Evolutionary conservation across 139 green algal genomes (phyloP).

Genomic region (Diplosphaera chodatii): DNA sequence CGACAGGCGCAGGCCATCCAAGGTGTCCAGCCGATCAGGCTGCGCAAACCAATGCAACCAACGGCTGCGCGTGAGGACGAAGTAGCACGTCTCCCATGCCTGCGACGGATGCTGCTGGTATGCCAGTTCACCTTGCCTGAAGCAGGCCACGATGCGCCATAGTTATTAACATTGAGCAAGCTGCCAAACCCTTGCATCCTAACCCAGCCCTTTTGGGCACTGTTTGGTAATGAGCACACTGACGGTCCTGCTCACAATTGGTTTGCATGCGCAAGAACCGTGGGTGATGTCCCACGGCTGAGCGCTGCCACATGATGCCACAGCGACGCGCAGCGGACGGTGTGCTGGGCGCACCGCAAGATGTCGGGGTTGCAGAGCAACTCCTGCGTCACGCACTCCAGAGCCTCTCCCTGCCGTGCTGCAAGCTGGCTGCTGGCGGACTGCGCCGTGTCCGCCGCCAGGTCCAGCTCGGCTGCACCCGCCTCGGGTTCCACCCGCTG

Average conservation of each 20-base stretch:
- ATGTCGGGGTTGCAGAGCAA: conserved; percentile 66
- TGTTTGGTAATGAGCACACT: neutral
- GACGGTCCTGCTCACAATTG: too few relatives aligned
- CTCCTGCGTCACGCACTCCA: conserved; percentile 46
- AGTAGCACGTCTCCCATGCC: conserved; percentile 47
- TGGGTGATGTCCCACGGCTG: too few relatives aligned
- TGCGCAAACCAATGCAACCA: conserved; percentile 57
- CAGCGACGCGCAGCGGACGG: neutral
- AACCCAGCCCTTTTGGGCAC: too few relatives aligned
- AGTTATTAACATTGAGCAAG: neutral
- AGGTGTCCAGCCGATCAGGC: neutral
- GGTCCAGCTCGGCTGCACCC: conserved; percentile 21
- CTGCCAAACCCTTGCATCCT: too few relatives aligned
- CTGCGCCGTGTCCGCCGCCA: conserved; percentile 21
- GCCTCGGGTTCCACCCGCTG: conserved; percentile 13
- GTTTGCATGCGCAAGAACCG: too few relatives aligned
- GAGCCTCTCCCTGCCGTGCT: conserved; percentile 36
- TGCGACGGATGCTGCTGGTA: conserved; percentile 25
- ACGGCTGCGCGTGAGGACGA: conserved; percentile 59
- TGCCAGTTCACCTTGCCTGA: conserved; percentile 57
- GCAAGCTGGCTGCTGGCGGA: conserved; percentile 23
- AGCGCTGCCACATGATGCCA: too few relatives aligned
- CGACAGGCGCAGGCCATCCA: neutral
- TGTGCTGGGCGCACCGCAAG: conserved; percentile 16
- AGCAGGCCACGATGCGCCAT: neutral